Conservation (phyloP, 2,329 filamentous ascomycete species). For the Aspergillus candidus region DNA sequence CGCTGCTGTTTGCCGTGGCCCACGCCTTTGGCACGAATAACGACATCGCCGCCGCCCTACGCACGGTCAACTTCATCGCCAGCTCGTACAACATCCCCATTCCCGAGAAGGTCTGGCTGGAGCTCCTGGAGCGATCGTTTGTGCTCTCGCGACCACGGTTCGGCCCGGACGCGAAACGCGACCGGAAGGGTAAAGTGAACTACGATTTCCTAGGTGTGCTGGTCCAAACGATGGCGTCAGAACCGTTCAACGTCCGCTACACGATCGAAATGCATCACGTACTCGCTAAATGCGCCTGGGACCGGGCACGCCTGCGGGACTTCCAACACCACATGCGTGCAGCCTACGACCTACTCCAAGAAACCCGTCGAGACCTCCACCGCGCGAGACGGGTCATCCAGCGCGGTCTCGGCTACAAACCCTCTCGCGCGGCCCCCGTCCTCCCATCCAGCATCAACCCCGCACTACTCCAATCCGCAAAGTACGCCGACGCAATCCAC, state of each 20-base stretch:
- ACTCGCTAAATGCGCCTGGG: conserved; percentile 26
- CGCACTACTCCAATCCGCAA: conserved; percentile 16
- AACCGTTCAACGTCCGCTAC: conserved; percentile 53
- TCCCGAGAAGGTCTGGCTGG: conserved; percentile 54
- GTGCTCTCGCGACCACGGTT: conserved; percentile 46
- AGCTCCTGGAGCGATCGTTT: conserved; percentile 62
- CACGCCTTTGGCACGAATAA: conserved; percentile 63
- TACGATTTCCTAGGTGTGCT: conserved; percentile 46
- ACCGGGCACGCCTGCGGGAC: conserved; percentile 10
- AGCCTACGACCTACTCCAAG: conserved; percentile 25
- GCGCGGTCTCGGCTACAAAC: conserved; percentile 15
- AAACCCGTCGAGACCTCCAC: conserved; percentile 23
- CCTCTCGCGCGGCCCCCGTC: background rate
- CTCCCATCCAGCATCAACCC: conserved; percentile 2
- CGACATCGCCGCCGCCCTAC: conserved; percentile 53
- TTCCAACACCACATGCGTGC: conserved; percentile 23
- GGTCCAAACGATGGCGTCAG: conserved; percentile 54
- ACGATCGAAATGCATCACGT: conserved; percentile 50
- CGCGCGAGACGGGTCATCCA: conserved; percentile 22
- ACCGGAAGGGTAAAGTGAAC: conserved; percentile 31
- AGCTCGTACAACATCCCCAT: conserved; percentile 54
- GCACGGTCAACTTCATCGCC: conserved; percentile 59
- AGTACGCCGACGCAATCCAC: conserved; percentile 26
- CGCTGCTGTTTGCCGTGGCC: conserved; percentile 60
- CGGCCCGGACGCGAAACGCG: conserved; percentile 23